Conservation (phyloP, 352 stramenopile genomes). For the Phytophthora capsici region DNA sequence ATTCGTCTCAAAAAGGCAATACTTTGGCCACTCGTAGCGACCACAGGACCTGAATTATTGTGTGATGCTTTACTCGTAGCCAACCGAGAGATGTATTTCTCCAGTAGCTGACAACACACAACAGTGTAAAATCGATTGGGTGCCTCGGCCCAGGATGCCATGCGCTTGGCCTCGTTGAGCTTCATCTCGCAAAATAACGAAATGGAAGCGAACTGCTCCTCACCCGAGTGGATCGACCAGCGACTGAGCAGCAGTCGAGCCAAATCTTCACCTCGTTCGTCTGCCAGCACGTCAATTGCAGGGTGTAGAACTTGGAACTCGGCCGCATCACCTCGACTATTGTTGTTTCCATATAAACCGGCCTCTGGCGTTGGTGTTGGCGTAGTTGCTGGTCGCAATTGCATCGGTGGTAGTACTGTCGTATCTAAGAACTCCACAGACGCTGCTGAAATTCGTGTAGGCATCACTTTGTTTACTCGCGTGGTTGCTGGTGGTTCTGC, state of each 20-base stretch:
- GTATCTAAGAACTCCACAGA: slow-evolving; percentile 46
- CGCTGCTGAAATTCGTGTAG: slow-evolving; percentile 38
- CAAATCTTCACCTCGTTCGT: slow-evolving; percentile 63
- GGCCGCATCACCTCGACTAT: slow-evolving; percentile 20
- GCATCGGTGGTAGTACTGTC: slow-evolving; percentile 44
- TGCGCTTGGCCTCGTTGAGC: slow-evolving; percentile 75
- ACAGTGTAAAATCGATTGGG: slow-evolving; percentile 81
- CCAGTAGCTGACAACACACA: slow-evolving; percentile 71
- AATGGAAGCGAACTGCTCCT: slow-evolving; percentile 65
- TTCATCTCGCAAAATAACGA: slow-evolving; percentile 85
- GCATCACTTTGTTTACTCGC: slow-evolving; percentile 26
- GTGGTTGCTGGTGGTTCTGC: not conserved
- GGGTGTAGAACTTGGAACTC: slow-evolving; percentile 69
- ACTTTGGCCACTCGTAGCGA: slow-evolving; percentile 41
- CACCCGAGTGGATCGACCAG: slow-evolving; percentile 68
- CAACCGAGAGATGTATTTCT: slow-evolving; percentile 62
- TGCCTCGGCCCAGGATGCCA: slow-evolving; percentile 72
- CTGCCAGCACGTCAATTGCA: slow-evolving; percentile 52
- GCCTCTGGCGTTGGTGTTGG: slow-evolving; percentile 3
- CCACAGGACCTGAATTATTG: slow-evolving; percentile 10
- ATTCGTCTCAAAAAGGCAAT: slow-evolving; percentile 57
- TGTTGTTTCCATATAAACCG: slow-evolving; percentile 9
- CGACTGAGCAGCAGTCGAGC: slow-evolving; percentile 65
- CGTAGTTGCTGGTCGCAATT: slow-evolving; percentile 28
- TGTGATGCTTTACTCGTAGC: slow-evolving; percentile 12